Percentiles rank a stretch among this genome's conserved stretches.
Evolutionary conservation across 345 rosid genomes (phyloP).

Genomic region (Sonneratia caseolaris): DNA sequence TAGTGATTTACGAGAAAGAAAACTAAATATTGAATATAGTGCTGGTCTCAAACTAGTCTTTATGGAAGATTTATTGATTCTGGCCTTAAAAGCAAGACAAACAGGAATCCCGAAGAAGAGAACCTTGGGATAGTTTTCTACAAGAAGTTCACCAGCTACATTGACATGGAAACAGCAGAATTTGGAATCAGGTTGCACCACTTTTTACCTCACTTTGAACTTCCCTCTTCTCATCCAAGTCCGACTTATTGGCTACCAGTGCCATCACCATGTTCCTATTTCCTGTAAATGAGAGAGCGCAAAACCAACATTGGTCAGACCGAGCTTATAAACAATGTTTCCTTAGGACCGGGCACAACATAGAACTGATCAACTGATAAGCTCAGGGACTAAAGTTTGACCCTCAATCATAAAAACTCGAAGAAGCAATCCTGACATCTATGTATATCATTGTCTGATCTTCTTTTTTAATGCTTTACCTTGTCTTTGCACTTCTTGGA

Average conservation of each 20-base stretch:
- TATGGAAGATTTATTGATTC: not conserved
- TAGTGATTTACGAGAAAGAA: slow-evolving; percentile 2
- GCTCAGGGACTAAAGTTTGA: no score
- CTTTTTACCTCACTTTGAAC: slow-evolving; percentile 32
- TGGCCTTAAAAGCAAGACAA: not conserved
- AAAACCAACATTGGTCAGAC: not conserved
- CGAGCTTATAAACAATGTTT: not conserved
- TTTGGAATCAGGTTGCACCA: no score
- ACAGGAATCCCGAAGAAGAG: no score
- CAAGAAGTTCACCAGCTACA: not conserved
- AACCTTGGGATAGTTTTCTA: no score
- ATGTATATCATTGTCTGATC: not conserved
- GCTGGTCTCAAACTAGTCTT: not conserved
- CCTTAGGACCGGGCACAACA: no score
- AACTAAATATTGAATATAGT: not conserved
- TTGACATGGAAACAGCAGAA: not conserved
- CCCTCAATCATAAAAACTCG: not conserved
- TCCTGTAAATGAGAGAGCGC: slow-evolving; percentile 17
- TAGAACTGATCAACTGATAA: no score
- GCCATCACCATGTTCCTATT: slow-evolving; percentile 52
- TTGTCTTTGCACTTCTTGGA: slow-evolving; percentile 57
- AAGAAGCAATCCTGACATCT: not conserved
- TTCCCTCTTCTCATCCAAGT: slow-evolving; percentile 24
- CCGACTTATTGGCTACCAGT: slow-evolving; percentile 55
- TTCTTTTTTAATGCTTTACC: slow-evolving; percentile 19